Conservation (phyloP, 768 basidiomycete species). For the Leucosporidium yakuticum region DNA sequence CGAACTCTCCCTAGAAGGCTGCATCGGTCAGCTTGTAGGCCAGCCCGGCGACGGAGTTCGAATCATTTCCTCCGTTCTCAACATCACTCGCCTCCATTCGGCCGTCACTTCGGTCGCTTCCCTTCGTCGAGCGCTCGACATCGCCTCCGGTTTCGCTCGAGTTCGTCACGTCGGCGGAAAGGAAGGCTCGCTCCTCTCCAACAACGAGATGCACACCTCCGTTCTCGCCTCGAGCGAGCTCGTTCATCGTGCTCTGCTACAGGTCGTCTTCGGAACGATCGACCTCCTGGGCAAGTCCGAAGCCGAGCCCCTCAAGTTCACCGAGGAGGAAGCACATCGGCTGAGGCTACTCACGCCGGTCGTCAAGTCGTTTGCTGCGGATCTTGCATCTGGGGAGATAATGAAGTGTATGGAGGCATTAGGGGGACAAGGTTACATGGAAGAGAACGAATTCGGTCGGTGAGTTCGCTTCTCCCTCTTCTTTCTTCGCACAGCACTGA, state of each 20-base stretch:
- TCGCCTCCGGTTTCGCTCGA: constrained; percentile 59
- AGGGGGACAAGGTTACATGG: constrained; percentile 71
- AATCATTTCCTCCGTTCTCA: constrained; percentile 63
- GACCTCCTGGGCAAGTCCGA: constrained; percentile 59
- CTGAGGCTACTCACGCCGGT: constrained; percentile 64
- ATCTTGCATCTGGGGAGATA: constrained; percentile 59
- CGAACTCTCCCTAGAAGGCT: constrained; percentile 58
- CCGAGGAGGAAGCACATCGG: constrained; percentile 45
- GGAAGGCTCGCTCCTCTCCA: constrained; percentile 46
- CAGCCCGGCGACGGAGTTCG: constrained; percentile 49
- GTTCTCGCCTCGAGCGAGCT: constrained; percentile 58
- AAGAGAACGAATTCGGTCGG: constrained; percentile 63
- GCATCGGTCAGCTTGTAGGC: constrained; percentile 63
- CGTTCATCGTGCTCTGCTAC: constrained; percentile 60
- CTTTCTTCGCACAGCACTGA: not conserved
- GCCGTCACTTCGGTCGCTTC: constrained; percentile 55
- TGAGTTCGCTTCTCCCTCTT: constrained; percentile 31
- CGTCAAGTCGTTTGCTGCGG: constrained; percentile 63
- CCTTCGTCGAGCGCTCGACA: constrained; percentile 59
- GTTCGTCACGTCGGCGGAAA: constrained; percentile 53
- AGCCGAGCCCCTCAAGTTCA: constrained; percentile 49
- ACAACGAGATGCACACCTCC: constrained; percentile 60
- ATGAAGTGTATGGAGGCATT: constrained; percentile 68
- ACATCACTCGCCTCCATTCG: constrained; percentile 69
- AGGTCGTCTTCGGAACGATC: constrained; percentile 59